These are phyloP conservation scores for Lactarius indigo DNA, from an alignment of 768 basidiomycete genomes.

Conservation along the genomic window DNA sequence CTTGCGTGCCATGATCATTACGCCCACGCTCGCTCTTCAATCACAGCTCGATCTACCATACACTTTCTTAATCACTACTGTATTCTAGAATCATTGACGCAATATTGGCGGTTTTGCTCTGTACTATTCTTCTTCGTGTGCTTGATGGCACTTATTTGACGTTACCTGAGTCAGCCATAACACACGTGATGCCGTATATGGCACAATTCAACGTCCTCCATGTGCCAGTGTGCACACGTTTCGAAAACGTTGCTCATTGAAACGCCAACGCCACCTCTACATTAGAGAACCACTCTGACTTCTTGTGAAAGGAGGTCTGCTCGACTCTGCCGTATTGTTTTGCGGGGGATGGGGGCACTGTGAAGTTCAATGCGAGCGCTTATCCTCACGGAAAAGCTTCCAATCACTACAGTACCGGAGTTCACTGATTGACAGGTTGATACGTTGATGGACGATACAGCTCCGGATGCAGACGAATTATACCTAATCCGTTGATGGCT, in stretches of 20 bases:
- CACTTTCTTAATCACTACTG: too few species aligned
- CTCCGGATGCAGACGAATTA: neutral
- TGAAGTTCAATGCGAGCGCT: neutral
- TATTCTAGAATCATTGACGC: too few species aligned
- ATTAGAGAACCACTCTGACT: too few species aligned
- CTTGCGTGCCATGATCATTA: neutral
- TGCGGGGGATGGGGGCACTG: neutral
- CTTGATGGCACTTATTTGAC: too few species aligned
- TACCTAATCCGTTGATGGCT: neutral
- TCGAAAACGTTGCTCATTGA: neutral
- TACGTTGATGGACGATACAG: too few species aligned
- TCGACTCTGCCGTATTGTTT: neutral
- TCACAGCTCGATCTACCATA: too few species aligned
- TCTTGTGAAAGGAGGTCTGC: neutral
- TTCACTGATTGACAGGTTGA: too few species aligned
- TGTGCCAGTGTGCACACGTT: too few species aligned
- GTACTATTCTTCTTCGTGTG: too few species aligned
- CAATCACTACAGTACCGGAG: neutral
- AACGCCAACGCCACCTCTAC: neutral
- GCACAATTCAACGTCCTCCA: neutral
- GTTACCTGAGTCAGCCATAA: too few species aligned
- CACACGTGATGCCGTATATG: too few species aligned
- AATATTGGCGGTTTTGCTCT: too few species aligned
- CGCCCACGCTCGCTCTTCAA: neutral
- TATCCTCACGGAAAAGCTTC: neutral